Evolutionary conservation across 495 filamentous ascomycete genomes (phyloP), one percentile per base, ranked within the genome.

Genomic region (Talaromyces trachyspermus): DNA sequence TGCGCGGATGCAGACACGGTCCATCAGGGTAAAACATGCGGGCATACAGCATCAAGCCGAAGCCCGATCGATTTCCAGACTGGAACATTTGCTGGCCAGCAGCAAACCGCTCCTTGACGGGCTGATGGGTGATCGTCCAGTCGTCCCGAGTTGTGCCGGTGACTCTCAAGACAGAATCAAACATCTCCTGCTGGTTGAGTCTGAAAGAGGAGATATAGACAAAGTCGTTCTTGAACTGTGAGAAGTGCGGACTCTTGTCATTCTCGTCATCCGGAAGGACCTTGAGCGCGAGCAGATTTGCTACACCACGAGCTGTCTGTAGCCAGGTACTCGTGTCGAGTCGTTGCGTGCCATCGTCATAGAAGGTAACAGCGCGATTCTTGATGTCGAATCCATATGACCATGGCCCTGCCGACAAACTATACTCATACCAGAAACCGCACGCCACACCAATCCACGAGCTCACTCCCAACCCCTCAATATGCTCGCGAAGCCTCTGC

Each of bases 361-460:
- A 76, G n/a, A 75, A 60, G 2, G 64, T 75, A 8, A 70, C 54
- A 0, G 33, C 51, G 6, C 51, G 54, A 1, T 66, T 64, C 1
- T 44, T 33, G 29, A 77, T 56, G 49, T 79, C 70, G 48, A 80
- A 72, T 5, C 76, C 76, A 46, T 58, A 78, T 6, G 50, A 49
- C 1, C 48, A 33, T 0, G 51, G 39, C 46, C 80, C 47, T 7
- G 57, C 33, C 0, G 58, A 58, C 0, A 79, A 52, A 48, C 66
- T 72, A 44, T 62, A 76, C 39, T 79, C 76, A 58, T 78, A 80
- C 76, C 76, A 79, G 53, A 76, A 74, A 2, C 65, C 61, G 26
- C 63, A 69, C 4, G 55, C 43, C 1, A 85, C 43, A 5, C 55
- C 61, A 25, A 83, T 69, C 68, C 71, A 83, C 9, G 67, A 61